Base-by-base conservation (phyloP, 306 rosid species). In the Citrullus mucosospermus region DNA sequence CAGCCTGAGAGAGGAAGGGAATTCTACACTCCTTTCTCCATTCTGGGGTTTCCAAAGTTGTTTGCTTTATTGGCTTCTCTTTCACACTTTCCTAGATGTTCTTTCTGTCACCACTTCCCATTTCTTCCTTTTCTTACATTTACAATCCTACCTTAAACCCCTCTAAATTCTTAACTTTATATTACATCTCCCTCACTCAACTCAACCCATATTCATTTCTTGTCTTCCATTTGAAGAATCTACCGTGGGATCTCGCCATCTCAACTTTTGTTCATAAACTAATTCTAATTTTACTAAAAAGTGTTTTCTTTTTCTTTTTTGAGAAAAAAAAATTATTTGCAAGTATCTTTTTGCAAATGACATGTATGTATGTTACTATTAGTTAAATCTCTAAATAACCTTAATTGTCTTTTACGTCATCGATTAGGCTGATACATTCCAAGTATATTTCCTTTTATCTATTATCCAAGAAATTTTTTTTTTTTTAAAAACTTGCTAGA, bases 11-110 rank as follows among this genome's bases (percentile, higher is more conserved):
- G 82, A 86, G 82, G 82, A 84, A 78, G 11, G 92, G 92, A 92
- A 88, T 86, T 90, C 80, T 83, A 81, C 82, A 48, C 3, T 50
- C 61, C 14, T 6, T 36, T 56, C 82, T 55, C 15, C 14, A 12
- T 11, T 56, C 83, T 55, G 66, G 51, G 60, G 30, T 54, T 53
- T 34, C 62, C 17, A 74, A 59, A 77, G 58, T 77, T 80, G 81
- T 83, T 79, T 88, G 81, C 90, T 86, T 90, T 66, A 74, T 16
- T 36, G 87, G 76, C 16, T 59, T n/a, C 67, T 39, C 96, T 90
- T 94, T 90, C 95, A 78, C 97, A 82, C 87, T 86, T 92, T 88
- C 96, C 99, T 85, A 92, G 83, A 88, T 89, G 91, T 92, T 92
- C 97, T 83, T 72, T 82, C 71, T 87, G 79, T 87, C 89, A 85